Evolutionary conservation across 2,329 filamentous ascomycete genomes (phyloP), one percentile per base, ranked within the genome.

Genomic region (Dactylonectria estremocensis): DNA sequence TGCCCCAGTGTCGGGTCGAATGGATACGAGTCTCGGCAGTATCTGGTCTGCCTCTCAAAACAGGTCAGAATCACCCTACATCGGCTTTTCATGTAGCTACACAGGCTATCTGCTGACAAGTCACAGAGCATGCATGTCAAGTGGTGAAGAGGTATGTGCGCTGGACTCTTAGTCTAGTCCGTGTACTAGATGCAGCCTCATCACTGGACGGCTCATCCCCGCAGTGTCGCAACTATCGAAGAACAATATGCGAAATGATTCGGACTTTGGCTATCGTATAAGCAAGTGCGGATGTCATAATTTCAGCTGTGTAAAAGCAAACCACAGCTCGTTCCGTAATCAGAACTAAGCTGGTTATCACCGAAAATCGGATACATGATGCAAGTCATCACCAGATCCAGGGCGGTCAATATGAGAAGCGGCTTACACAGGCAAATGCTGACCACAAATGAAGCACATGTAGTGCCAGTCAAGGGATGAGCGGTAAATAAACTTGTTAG

Each of bases 211-310:
- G n/a, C n/a, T 8, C 3, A 31, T 31, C 46, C 33, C 53, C 37
- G 31, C 50, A 65, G 46, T n/a, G 43, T 55, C 24, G 46, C 33
- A 10, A 22, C 20, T 13, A 28, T 24, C 31, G 20, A 20, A 28
- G 20, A 20, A 28, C 28, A 22, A 13, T 18, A 31, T 33, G 53
- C 64, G 59, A 64, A 28, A 53, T 67, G 46, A 58, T 64, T 63
- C 59, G 53, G 53, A 28, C 14, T 35, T 35, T 53, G 52, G 40
- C 50, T 28, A 28, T 28, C 1, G 24, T 22, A 35, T 18, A 33
- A 35, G 50, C 50, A 53, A 35, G 28, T 52, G 28, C 16, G 18
- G 24, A 24, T 33, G 1, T 16, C 11, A 33, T n/a, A 8, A 10
- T 13, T 52, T 22, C 50, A n/a, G 50, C 28, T 13, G 4, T 28